Percentiles rank a stretch among this genome's conserved stretches.
These are phyloP conservation scores for Paramarasmius palmivorus DNA, from an alignment of 1,284 basidiomycete species.

Conservation along the genomic window DNA sequence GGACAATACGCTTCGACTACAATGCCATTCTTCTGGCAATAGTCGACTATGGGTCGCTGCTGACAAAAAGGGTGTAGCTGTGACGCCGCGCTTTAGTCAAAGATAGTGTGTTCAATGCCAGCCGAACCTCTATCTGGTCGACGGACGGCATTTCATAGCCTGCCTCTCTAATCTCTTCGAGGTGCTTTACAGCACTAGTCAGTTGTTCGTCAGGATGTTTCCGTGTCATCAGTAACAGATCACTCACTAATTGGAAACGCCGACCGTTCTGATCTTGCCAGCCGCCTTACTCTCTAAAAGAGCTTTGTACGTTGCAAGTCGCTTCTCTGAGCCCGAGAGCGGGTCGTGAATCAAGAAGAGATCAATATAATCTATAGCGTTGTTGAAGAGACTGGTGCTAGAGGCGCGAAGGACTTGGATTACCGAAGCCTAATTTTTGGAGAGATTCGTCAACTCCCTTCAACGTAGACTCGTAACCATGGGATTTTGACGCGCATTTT, in stretches of 20 bases:
- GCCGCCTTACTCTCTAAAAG: conserved; percentile 57
- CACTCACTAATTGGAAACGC: conserved; percentile 78
- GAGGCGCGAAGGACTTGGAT: too few relatives aligned
- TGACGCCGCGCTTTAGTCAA: too few relatives aligned
- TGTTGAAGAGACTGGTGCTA: too few relatives aligned
- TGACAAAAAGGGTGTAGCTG: conserved; percentile 86
- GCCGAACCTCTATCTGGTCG: conserved; percentile 78
- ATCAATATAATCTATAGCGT: conserved; percentile 68
- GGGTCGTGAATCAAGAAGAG: conserved; percentile 80
- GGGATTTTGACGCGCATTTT: conserved; percentile 56
- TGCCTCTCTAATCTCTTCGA: conserved; percentile 70
- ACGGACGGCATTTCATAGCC: conserved; percentile 69
- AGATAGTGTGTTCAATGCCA: neutral
- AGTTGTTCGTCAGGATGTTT: neutral
- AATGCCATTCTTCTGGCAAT: conserved; percentile 70
- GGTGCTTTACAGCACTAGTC: conserved; percentile 69
- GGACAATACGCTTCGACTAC: conserved; percentile 81
- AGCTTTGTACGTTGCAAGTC: conserved; percentile 65
- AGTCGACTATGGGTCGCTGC: conserved; percentile 76
- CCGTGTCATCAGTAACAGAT: neutral
- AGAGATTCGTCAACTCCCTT: conserved; percentile 61
- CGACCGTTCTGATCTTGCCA: conserved; percentile 71
- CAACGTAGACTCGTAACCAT: conserved; percentile 60
- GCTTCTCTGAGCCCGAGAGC: conserved; percentile 53
- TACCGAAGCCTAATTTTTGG: conserved; percentile 52